A percentile compares a stretch with the other conserved stretches of the same genome.
phyloP scores from a whole-genome alignment of 495 filamentous ascomycete genomes.

The Daldinia grandis region DNA sequence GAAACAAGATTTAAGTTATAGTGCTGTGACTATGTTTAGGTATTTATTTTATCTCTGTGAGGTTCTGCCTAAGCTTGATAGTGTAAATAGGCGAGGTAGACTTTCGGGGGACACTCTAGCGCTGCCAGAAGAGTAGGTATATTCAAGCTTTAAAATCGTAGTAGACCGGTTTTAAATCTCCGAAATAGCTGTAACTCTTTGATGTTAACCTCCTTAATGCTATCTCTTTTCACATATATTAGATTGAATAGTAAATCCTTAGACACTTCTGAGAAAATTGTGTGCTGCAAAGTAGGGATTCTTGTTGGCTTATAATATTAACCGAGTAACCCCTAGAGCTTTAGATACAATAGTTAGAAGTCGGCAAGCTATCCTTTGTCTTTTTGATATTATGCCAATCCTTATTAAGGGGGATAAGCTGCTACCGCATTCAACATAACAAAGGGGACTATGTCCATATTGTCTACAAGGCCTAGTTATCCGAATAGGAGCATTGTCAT shows the following conservation, averaged over 20 bases:
- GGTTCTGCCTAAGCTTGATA: background rate
- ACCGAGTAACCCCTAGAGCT: background rate
- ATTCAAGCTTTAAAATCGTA: no score
- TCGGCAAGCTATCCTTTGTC: constrained; percentile 10
- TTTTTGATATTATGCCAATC: background rate
- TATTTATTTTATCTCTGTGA: background rate
- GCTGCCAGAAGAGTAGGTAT: background rate
- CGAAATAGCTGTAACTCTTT: background rate
- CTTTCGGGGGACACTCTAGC: background rate
- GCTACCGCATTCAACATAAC: constrained; percentile 24
- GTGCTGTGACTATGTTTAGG: background rate
- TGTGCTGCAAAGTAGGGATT: background rate
- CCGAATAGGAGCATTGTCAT: background rate
- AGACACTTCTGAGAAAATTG: background rate
- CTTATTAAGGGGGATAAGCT: background rate
- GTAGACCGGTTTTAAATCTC: background rate
- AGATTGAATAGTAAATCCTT: background rate
- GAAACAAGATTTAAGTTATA: background rate
- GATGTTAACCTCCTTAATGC: background rate
- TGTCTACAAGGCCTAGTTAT: background rate
- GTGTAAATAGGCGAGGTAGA: background rate
- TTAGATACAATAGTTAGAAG: background rate
- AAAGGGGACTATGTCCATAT: constrained; percentile 10
- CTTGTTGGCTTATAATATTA: background rate
- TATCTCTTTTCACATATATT: background rate